Base-by-base conservation (phyloP, 208 protist genomes). In the Trypanosoma melophagium region DNA sequence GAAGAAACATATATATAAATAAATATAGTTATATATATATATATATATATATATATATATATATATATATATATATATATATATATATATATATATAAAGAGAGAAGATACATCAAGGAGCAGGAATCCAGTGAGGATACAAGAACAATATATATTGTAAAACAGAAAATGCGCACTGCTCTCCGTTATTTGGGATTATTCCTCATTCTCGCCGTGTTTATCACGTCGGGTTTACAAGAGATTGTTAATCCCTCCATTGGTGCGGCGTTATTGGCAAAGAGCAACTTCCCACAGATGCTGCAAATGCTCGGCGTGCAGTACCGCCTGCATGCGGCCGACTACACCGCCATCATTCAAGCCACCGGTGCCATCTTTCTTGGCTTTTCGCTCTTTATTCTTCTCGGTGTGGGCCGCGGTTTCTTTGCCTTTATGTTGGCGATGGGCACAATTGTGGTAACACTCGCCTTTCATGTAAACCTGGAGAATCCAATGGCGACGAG, bases 341-440 rank as follows among this genome's bases (percentile, higher is more conserved):
- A 87, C 75, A 59, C 88, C 16, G 40, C 60, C 50, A 8, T 91
- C 7, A 77, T 88, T 24, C 84, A 87, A 52, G 66, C 44, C 7
- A 82, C 74, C 44, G 89, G 89, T 14, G 77, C 72, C 38, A 74
- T 89, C 2, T 87, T 82, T 42, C 57, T 95, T 28, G 77, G 76
- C 49, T 89, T 90, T 55, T 90, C 89, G 10, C 74, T 91, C 21
- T 91, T 95, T 40, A 88, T 92, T 69, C 56, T 95, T 7, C 81
- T 95, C 19, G 84, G 83, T 16, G 85, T 95, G 31, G 86, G 86
- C 3, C 83, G 89, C 45, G 80, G 77, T 68, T 92, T 93, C 76
- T 93, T 95, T 58, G 66, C 81, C 19, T 84, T 95, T 44, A 40
- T 91, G 47, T 60, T 95, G 60, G 86, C 84, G 17, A n/a, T 86